Conservation (phyloP, 2,329 filamentous ascomycete species). For the Elsinoe australis region DNA sequence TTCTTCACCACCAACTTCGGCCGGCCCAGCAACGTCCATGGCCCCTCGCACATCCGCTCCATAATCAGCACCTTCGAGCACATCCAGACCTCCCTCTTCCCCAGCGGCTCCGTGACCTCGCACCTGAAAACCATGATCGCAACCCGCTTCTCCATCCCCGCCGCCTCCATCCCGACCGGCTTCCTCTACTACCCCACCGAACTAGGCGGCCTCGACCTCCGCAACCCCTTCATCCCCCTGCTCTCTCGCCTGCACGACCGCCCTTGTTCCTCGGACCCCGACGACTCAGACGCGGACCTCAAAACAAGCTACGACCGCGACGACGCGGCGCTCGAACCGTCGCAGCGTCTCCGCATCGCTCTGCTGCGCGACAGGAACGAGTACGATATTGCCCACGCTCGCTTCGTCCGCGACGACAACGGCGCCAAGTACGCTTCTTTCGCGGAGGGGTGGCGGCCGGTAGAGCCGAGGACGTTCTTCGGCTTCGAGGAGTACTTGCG, state of each 20-base stretch:
- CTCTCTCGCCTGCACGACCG: constrained; percentile 41
- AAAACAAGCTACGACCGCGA: no score
- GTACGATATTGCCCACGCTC: constrained; percentile 31
- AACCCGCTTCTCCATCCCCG: constrained; percentile 40
- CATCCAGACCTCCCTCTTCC: constrained; percentile 44
- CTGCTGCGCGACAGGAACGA: constrained; percentile 22
- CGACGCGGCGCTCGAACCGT: constrained; percentile 10
- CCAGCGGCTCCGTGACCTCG: constrained; percentile 26
- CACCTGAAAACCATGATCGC: constrained; percentile 43
- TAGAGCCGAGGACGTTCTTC: constrained; percentile 35
- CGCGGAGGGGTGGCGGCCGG: constrained; percentile 25
- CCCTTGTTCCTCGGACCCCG: no score
- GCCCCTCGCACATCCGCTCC: constrained; percentile 45
- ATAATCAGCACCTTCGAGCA: constrained; percentile 46
- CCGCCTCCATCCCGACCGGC: constrained; percentile 8
- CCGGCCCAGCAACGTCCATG: constrained; percentile 46
- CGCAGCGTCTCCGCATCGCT: constrained; percentile 3
- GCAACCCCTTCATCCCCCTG: constrained; percentile 44
- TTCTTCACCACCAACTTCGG: constrained; percentile 51
- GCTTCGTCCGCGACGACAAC: constrained; percentile 28
- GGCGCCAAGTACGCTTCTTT: no score
- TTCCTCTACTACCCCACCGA: constrained; percentile 46
- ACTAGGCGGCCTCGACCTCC: constrained; percentile 44
- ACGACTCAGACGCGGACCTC: no score
- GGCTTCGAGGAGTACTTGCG: constrained; percentile 37